Evolutionary conservation across 2,329 filamentous ascomycete genomes (phyloP).

Genomic region (Colletotrichum limetticola): DNA sequence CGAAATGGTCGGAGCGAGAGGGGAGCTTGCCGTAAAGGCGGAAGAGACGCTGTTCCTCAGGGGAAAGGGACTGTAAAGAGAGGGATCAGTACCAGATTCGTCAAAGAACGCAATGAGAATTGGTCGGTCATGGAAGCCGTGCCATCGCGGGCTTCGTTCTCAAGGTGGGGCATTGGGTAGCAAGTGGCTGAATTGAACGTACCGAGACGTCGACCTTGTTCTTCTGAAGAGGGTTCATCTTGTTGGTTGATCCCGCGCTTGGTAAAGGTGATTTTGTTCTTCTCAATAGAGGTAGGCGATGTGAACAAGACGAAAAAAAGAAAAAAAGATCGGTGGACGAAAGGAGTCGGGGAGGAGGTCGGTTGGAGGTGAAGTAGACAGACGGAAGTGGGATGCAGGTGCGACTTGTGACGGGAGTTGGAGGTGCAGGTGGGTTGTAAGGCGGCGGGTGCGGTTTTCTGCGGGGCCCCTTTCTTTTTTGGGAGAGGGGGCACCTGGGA

Average conservation of each 20-base stretch:
- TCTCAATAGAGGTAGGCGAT: background rate
- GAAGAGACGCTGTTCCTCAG: conserved; percentile 96
- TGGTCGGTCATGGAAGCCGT: background rate
- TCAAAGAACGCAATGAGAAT: background rate
- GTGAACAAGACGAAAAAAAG: background rate
- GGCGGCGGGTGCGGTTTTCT: conserved; percentile 30
- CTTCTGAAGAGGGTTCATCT: conserved; percentile 96
- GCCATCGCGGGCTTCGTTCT: conserved; percentile 7
- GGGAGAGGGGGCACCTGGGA: conserved; percentile 3
- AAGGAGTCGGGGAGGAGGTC: conserved; percentile 16
- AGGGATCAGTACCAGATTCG: conserved; percentile 37
- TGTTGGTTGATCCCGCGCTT: conserved; percentile 39
- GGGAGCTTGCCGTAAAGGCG: conserved; percentile 98
- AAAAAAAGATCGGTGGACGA: background rate
- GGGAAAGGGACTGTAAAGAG: conserved; percentile 78
- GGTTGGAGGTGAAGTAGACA: conserved; percentile 12
- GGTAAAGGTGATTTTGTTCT: background rate
- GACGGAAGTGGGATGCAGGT: conserved; percentile 24
- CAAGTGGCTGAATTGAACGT: conserved; percentile 53
- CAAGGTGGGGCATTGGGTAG: conserved; percentile 29
- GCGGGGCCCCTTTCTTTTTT: conserved; percentile 32
- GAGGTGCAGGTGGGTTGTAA: conserved; percentile 32
- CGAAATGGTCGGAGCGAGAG: conserved; percentile 93
- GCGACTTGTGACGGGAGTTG: conserved; percentile 30
- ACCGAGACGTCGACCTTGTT: conserved; percentile 98